Conservation (phyloP, 2,329 filamentous ascomycete species). For the Cercospora sp. region DNA sequence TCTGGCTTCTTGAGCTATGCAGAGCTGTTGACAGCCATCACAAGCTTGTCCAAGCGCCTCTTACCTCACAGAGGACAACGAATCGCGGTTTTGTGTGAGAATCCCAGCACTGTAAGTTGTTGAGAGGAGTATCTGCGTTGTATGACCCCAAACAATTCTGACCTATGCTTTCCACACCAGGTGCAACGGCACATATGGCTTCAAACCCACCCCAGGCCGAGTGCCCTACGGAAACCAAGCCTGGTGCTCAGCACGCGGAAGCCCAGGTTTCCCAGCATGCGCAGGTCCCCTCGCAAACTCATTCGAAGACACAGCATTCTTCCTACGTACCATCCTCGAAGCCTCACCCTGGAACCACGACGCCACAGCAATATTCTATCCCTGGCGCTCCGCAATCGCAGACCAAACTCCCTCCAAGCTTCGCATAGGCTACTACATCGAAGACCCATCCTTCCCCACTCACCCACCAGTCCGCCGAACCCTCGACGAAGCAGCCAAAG, state of each 20-base stretch:
- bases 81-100: conserved; percentile 53
- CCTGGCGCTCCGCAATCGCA: conserved; percentile 47
- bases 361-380: conserved; percentile 42
- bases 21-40: conserved; percentile 17
- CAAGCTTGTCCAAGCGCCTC: conserved; percentile 9
- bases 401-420: conserved; percentile 35
- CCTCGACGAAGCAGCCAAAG: conserved; percentile 45
- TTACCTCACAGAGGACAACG: conserved; percentile 10
- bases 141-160: neutral
- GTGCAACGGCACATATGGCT: conserved; percentile 53
- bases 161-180: neutral
- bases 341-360: conserved; percentile 31
- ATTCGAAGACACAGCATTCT: conserved; percentile 30
- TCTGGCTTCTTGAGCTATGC: conserved; percentile 18
- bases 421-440: conserved; percentile 52
- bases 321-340: conserved; percentile 28
- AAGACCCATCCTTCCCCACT: conserved; percentile 52
- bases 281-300: conserved; percentile 36
- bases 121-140: neutral
- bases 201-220: conserved; percentile 26
- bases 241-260: conserved; percentile 43
- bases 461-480: conserved; percentile 54
- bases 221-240: conserved; percentile 38
- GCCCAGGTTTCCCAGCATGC: conserved; percentile 42
- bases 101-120: conserved; percentile 70